Percentiles rank a stretch among this genome's conserved stretches.
Evolutionary conservation across 306 rosid species (phyloP).

Genomic region (Rubus parviflorus): DNA sequence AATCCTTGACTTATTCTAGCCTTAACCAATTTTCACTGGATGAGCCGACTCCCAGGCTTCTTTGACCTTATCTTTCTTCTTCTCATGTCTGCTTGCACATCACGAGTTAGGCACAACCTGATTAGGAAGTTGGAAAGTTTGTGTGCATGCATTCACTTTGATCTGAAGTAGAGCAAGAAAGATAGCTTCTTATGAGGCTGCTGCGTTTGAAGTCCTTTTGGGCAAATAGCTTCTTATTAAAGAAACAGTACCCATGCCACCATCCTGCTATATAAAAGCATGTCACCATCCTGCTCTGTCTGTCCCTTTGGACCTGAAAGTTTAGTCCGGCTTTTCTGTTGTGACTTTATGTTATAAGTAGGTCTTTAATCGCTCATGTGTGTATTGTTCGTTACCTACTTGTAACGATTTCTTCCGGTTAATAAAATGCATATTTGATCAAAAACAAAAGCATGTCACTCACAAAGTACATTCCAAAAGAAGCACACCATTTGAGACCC

Average conservation of each 20-base stretch:
- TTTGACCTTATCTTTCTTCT: background rate
- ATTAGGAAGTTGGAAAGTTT: background rate
- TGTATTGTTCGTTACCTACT: too few species aligned
- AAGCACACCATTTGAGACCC: constrained; percentile 13
- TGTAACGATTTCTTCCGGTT: too few species aligned
- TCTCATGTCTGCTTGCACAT: background rate
- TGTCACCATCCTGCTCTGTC: background rate
- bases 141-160: background rate
- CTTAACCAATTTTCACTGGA: background rate
- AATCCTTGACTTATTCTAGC: background rate
- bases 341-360: too few species aligned
- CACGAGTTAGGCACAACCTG: background rate
- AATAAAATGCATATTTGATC: too few species aligned
- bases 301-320: too few species aligned
- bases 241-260: background rate
- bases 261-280: background rate
- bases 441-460: background rate
- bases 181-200: background rate
- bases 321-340: too few species aligned
- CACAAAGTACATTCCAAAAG: background rate
- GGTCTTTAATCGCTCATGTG: too few species aligned
- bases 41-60: background rate
- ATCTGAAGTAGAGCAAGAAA: background rate
- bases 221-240: background rate
- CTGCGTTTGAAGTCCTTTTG: background rate